Evolutionary conservation across 768 basidiomycete genomes (phyloP).

Genomic region (Collybiopsis confluens): DNA sequence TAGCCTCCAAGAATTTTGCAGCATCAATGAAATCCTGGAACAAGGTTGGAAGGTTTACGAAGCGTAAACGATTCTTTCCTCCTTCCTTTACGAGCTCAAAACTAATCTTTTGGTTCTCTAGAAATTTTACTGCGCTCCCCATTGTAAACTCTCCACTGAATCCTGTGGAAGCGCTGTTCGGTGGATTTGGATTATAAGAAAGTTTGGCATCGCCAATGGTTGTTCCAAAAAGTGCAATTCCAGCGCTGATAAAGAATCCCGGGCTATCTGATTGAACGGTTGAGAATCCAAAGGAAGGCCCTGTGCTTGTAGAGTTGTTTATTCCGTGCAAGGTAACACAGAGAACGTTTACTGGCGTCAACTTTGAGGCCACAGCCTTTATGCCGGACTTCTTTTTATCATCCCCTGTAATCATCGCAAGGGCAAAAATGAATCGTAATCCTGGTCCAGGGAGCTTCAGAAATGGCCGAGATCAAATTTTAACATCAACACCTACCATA

Average conservation of each 20-base stretch:
- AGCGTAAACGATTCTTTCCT: not conserved
- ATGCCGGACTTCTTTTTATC: not conserved
- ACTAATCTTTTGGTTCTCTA: not conserved
- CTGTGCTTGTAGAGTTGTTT: not conserved
- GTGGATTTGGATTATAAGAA: not conserved
- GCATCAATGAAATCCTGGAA: not conserved
- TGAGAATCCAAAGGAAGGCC: not conserved
- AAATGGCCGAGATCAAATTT: not conserved
- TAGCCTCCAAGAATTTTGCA: not conserved
- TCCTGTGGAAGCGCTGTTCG: not conserved
- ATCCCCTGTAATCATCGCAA: not conserved
- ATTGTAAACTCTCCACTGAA: not conserved
- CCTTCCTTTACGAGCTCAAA: not conserved
- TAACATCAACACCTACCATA: not conserved
- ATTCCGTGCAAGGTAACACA: not conserved
- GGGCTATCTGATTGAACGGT: not conserved
- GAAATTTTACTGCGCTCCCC: not conserved
- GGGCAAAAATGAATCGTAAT: not conserved
- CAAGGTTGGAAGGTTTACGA: not conserved
- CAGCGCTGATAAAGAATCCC: not conserved
- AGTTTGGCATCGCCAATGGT: not conserved
- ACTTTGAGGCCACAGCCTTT: not conserved
- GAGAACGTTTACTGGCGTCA: not conserved
- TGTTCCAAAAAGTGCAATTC: not conserved
- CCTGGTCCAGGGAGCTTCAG: not conserved